Evolutionary conservation across 2,329 filamentous ascomycete species (phyloP).

Genomic region (Nothophoma quercina): DNA sequence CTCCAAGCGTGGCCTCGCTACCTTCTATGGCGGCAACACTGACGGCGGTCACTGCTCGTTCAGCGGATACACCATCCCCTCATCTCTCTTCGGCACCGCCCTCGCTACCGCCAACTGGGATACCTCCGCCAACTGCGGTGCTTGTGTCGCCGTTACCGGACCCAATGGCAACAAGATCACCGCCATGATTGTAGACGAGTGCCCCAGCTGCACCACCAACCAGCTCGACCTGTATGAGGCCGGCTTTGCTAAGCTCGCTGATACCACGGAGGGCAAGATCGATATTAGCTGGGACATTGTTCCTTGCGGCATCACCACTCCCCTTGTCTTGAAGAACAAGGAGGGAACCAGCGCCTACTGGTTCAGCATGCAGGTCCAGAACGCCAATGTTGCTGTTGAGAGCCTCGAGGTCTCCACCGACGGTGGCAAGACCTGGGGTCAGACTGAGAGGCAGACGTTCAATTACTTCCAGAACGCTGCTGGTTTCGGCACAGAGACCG

Average conservation of each 20-base stretch:
- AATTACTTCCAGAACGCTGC: slow-evolving; percentile 68
- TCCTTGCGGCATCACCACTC: slow-evolving; percentile 59
- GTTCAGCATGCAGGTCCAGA: slow-evolving; percentile 71
- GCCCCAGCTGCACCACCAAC: slow-evolving; percentile 62
- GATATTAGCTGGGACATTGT: slow-evolving; percentile 59
- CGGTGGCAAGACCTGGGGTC: slow-evolving; percentile 65
- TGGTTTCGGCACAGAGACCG: slow-evolving; percentile 63
- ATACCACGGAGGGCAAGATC: slow-evolving; percentile 57
- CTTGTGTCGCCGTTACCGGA: slow-evolving; percentile 67
- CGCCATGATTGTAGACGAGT: slow-evolving; percentile 70
- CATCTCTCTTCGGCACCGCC: slow-evolving; percentile 67
- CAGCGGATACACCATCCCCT: slow-evolving; percentile 67
- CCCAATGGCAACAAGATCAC: slow-evolving; percentile 65
- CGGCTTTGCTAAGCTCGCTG: slow-evolving; percentile 59
- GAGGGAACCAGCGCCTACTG: slow-evolving; percentile 60
- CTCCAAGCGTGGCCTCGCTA: slow-evolving; percentile 41
- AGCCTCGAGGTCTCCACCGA: slow-evolving; percentile 69
- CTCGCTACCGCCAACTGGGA: slow-evolving; percentile 67
- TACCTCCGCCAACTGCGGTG: slow-evolving; percentile 64
- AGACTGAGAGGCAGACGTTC: slow-evolving; percentile 60
- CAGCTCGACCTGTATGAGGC: slow-evolving; percentile 64
- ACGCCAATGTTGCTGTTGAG: slow-evolving; percentile 64
- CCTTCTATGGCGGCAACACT: slow-evolving; percentile 52
- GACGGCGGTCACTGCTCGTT: slow-evolving; percentile 68
- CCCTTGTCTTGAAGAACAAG: slow-evolving; percentile 63